Conservation (phyloP, 345 rosid species). For the Laguncularia racemosa region DNA sequence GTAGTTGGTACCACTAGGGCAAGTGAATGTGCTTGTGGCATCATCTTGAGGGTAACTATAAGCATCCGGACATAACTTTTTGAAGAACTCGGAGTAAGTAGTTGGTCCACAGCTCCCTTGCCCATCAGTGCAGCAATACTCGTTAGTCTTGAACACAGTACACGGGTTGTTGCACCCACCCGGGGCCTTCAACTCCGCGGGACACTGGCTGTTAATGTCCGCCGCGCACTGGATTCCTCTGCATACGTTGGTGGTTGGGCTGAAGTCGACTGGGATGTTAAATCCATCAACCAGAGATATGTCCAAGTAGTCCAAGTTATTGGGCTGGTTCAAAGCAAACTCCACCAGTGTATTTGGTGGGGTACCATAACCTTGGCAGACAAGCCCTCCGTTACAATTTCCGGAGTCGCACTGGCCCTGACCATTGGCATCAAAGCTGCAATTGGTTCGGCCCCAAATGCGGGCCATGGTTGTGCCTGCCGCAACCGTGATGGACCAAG, state of each 20-base stretch:
- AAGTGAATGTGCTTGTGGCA: conserved; percentile 15
- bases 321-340: too few species aligned
- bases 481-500: too few species aligned
- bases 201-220: conserved; percentile 14
- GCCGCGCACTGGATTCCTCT: conserved; percentile 9
- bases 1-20: conserved; percentile 18
- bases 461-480: too few species aligned
- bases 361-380: too few species aligned
- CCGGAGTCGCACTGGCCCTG: too few species aligned
- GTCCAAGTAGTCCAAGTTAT: too few species aligned
- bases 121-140: conserved; percentile 13
- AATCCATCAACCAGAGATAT: conserved; percentile 1
- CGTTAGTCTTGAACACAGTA: conserved; percentile 17
- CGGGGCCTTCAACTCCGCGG: conserved; percentile 1
- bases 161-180: conserved; percentile 25
- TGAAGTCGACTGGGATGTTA: conserved; percentile 16
- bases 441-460: too few species aligned
- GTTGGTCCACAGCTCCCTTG: conserved; percentile 8
- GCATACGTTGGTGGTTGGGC: conserved; percentile 9
- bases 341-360: too few species aligned
- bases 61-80: conserved; percentile 10
- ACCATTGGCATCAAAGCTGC: too few species aligned
- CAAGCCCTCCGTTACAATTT: too few species aligned
- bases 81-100: conserved; percentile 6
- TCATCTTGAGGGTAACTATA: conserved; percentile 15